A percentile compares a stretch with the other conserved stretches of the same genome.
phyloP scores from a whole-genome alignment of 768 basidiomycete genomes.

The Phylloporus rhodoxanthus region DNA sequence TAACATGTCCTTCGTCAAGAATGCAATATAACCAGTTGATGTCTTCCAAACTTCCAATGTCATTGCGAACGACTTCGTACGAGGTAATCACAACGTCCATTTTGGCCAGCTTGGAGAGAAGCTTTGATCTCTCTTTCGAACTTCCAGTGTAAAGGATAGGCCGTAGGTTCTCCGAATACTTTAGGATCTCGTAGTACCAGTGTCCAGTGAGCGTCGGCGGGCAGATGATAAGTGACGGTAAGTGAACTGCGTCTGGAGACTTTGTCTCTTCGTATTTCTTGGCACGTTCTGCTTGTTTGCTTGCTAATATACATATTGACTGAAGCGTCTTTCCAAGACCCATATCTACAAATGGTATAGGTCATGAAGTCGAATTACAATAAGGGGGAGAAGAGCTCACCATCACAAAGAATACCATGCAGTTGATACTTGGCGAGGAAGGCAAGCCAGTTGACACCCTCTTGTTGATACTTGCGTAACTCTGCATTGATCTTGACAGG shows the following conservation, averaged over 20 bases:
- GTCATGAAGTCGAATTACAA: neutral
- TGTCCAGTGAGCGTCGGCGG: conserved; percentile 97
- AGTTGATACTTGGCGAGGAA: conserved; percentile 97
- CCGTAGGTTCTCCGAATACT: conserved; percentile 79
- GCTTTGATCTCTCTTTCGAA: conserved; percentile 67
- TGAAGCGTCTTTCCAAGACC: conserved; percentile 97
- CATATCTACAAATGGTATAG: conserved; percentile 63
- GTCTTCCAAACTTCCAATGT: conserved; percentile 68
- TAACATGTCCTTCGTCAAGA: conserved; percentile 96
- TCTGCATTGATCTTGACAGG: conserved; percentile 90
- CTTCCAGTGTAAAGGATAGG: conserved; percentile 89
- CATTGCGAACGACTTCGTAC: conserved; percentile 96
- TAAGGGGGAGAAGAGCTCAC: conserved; percentile 35
- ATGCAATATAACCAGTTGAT: conserved; percentile 93
- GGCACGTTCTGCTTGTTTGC: conserved; percentile 86
- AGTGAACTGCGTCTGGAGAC: conserved; percentile 72
- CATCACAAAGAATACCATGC: conserved; percentile 97
- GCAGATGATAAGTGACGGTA: conserved; percentile 93
- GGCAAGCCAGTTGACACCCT: conserved; percentile 98
- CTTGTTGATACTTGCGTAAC: conserved; percentile 94
- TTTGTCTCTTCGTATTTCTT: conserved; percentile 58
- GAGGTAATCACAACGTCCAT: conserved; percentile 95
- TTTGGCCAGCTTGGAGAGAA: conserved; percentile 57
- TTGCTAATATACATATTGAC: conserved; percentile 92
- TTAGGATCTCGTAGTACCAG: conserved; percentile 97